phyloP scores from a whole-genome alignment of 108 stramenopile genomes.

The Cyclotella distinguenda region DNA sequence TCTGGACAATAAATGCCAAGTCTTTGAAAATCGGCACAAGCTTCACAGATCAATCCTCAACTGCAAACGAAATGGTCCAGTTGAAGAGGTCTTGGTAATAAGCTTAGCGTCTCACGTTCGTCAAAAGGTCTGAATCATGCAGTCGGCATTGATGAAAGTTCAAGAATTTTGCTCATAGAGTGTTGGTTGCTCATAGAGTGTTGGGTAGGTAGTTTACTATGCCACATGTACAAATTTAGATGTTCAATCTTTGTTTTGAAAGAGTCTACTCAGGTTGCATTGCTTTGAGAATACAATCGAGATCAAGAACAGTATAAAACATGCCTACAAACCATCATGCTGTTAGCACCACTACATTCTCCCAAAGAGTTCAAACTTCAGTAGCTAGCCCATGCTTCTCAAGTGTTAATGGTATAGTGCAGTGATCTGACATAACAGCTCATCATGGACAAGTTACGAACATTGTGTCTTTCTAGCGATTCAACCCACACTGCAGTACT shows the following conservation, averaged over 20 bases:
- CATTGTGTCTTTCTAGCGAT: slow-evolving; percentile 44
- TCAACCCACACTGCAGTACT: slow-evolving; percentile 44
- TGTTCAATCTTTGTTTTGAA: slow-evolving; percentile 53
- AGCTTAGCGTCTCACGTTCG: slow-evolving; percentile 37
- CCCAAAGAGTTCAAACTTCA: slow-evolving; percentile 51
- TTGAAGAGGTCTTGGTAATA: slow-evolving; percentile 51
- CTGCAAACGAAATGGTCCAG: slow-evolving; percentile 49
- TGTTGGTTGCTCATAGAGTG: too few species aligned
- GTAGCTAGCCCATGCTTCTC: slow-evolving; percentile 51
- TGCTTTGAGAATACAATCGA: slow-evolving; percentile 32
- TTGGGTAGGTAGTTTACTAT: slow-evolving; percentile 39
- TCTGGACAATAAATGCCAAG: slow-evolving; percentile 22
- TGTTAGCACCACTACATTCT: slow-evolving; percentile 41
- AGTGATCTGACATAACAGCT: slow-evolving; percentile 52
- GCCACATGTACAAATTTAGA: slow-evolving; percentile 48
- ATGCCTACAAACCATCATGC: slow-evolving; percentile 54
- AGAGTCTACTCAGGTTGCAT: slow-evolving; percentile 40
- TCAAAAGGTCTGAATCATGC: slow-evolving; percentile 32
- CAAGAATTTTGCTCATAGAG: slow-evolving; percentile 37
- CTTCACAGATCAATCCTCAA: slow-evolving; percentile 28
- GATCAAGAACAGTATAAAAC: slow-evolving; percentile 27
- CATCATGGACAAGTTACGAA: slow-evolving; percentile 38
- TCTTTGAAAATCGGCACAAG: slow-evolving; percentile 36
- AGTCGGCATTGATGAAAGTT: slow-evolving; percentile 45
- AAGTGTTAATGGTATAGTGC: slow-evolving; percentile 56